Percentiles rank a stretch among this genome's conserved stretches.
phyloP scores from a whole-genome alignment of 441 rosid genomes.

The Eutrema salsugineum region DNA sequence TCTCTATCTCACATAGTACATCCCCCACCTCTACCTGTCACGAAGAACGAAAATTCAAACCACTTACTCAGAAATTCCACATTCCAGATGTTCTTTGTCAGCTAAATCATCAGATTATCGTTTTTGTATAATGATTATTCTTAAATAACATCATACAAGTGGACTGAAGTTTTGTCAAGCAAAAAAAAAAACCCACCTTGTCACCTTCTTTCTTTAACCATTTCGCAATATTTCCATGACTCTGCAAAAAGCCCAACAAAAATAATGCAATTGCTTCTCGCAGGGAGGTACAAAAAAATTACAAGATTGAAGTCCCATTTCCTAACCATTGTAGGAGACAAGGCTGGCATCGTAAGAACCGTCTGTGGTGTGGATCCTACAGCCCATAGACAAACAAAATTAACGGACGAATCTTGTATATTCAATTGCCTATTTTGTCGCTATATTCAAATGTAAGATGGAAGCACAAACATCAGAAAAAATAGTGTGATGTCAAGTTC shows the following conservation, averaged over 20 bases:
- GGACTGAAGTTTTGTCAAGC: constrained; percentile 6
- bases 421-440: not conserved
- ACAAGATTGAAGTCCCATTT: not conserved
- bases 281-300: constrained; percentile 14
- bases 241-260: constrained; percentile 50
- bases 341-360: constrained; percentile 89
- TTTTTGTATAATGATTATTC: not conserved
- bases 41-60: constrained; percentile 31
- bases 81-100: not conserved
- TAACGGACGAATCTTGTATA: not conserved
- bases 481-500: not conserved
- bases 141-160: not conserved
- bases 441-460: not conserved
- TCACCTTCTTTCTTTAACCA: constrained; percentile 99
- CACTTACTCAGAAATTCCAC: constrained; percentile 15
- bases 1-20: constrained; percentile 89
- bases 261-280: constrained; percentile 24
- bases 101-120: not conserved
- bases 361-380: constrained; percentile 58
- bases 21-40: constrained; percentile 94
- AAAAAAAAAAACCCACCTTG: constrained; percentile 46
- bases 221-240: constrained; percentile 86
- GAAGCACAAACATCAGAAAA: constrained; percentile 8
- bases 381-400: constrained; percentile 38
- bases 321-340: constrained; percentile 96